Percentiles rank a stretch among this genome's conserved stretches.
phyloP scores from a whole-genome alignment of 331 rosid species.

The Malus hybrid region DNA sequence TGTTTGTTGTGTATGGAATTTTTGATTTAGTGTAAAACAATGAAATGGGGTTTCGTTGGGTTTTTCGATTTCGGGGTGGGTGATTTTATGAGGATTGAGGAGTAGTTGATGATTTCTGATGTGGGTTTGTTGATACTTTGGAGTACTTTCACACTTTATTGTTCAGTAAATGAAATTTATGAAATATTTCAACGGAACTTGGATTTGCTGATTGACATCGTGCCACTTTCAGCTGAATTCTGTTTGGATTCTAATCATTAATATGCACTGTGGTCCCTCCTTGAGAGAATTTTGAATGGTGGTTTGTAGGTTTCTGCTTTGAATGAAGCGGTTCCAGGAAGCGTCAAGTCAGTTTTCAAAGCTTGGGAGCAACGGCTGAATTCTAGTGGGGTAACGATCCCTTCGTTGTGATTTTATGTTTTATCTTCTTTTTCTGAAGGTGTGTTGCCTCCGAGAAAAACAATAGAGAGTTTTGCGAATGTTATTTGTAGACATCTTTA shows the following conservation, averaged over 20 bases:
- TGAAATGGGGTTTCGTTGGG: neutral
- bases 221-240: neutral
- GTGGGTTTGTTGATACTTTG: neutral
- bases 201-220: neutral
- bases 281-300: neutral
- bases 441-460: neutral
- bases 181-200: neutral
- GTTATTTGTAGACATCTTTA: neutral
- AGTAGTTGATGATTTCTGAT: neutral
- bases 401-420: neutral
- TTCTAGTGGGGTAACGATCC: constrained; percentile 58
- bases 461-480: neutral
- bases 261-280: neutral
- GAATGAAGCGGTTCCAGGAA: constrained; percentile 78
- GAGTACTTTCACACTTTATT: neutral
- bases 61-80: too few relatives aligned
- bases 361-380: constrained; percentile 90
- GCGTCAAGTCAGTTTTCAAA: constrained; percentile 81
- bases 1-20: neutral
- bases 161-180: neutral
- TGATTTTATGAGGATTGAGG: neutral
- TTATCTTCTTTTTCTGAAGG: neutral
- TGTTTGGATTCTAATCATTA: neutral
- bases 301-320: constrained; percentile 68
- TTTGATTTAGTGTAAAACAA: neutral